These are phyloP conservation scores for Fusarium sp. DNA, from an alignment of 2,329 filamentous ascomycete genomes.

Conservation along the genomic window DNA sequence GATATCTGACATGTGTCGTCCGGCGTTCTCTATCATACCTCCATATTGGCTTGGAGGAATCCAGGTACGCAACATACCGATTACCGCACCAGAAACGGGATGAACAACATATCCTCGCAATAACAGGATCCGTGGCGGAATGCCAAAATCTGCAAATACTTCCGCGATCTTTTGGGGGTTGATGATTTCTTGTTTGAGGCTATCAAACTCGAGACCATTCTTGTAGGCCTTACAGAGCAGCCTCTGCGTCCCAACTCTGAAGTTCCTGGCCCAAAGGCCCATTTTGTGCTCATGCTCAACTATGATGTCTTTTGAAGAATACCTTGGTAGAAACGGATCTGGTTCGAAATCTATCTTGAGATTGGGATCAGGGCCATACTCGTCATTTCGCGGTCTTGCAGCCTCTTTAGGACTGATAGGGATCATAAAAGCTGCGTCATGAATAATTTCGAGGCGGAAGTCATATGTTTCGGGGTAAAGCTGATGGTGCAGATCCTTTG, in stretches of 20 bases:
- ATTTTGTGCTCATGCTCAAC: neutral
- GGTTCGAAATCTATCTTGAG: neutral
- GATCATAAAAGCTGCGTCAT: neutral
- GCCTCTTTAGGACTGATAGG: neutral
- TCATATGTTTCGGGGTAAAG: neutral
- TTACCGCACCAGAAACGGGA: neutral
- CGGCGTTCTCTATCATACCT: neutral
- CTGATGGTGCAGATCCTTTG: neutral
- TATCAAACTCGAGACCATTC: neutral
- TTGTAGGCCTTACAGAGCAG: neutral
- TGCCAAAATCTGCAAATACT: neutral
- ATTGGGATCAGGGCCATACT: neutral
- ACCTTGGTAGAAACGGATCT: neutral
- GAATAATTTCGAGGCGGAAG: constrained; percentile 1
- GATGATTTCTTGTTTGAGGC: neutral
- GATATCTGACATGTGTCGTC: neutral
- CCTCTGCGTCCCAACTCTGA: neutral
- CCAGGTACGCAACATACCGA: neutral
- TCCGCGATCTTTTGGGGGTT: neutral
- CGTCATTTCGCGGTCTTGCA: neutral
- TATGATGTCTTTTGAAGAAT: neutral
- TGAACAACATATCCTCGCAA: neutral
- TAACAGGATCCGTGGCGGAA: neutral
- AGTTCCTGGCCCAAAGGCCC: neutral
- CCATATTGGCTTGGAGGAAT: neutral